Evolutionary conservation across 2,329 filamentous ascomycete species (phyloP), one percentile per base, ranked within the genome.

Genomic region (Beauveria bassiana): DNA sequence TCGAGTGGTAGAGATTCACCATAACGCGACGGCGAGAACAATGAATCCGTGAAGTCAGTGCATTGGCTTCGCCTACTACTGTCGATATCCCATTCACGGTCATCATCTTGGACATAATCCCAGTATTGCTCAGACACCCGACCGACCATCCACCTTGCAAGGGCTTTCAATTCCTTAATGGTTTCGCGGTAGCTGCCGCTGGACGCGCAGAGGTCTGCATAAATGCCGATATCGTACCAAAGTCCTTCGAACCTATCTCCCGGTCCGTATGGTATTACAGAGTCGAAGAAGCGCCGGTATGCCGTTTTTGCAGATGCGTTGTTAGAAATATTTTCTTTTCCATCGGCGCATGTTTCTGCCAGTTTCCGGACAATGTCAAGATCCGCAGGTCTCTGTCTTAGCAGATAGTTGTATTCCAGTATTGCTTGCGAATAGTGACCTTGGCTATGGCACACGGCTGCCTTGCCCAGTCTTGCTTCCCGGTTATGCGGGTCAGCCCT

Each of bases 141-240:
- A 9, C 90, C 90, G 45, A 96, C 79, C 60, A 96, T 79, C 91
- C 92, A 96, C 61, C 96, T 82, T 24, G 89, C 84, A 18, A 96
- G 74, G 2, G 79, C 79, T 70, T 90, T 95, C 14, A 96, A 78
- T 64, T 88, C 84, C 31, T 74, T 73, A 3, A 96, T 81, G 3
- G 89, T 92, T 65, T 87, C 81, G 6, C 79, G 74, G 67, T 87
- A 88, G 59, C 84, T 80, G 43, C 82, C 81, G 10, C 85, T 74
- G 53, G 86, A 84, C 31, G 86, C 84, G 64, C 93, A 86, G 20
- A 98, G 80, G 68, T 97, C 91, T 45, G 91, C 82, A 66, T 95
- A 96, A 59, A 93, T 88, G 64, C 91, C 89, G 47, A 96, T 79
- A 71, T 98, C 89, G 59, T 88, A 86, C 93, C 93, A 99, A 38